Conservation (phyloP, 805 yeast genomes). For the Peterozyma xylosa region DNA sequence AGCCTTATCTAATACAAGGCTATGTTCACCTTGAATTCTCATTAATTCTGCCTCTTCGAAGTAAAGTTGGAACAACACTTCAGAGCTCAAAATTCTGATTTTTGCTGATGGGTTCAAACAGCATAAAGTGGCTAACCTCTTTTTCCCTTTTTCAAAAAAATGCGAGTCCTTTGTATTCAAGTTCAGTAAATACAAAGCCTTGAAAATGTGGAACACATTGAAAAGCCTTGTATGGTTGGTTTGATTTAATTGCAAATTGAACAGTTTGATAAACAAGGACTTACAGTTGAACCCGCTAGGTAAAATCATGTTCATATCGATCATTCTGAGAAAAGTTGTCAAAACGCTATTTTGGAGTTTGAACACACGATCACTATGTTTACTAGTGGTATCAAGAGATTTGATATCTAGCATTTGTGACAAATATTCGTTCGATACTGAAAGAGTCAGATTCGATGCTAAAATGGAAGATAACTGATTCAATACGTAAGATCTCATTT, state of each 20-base stretch:
- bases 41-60: too few species aligned
- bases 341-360: slow-evolving; percentile 18
- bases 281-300: slow-evolving; percentile 22
- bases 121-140: background rate
- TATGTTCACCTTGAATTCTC: too few species aligned
- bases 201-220: slow-evolving; percentile 35
- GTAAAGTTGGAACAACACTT: too few species aligned
- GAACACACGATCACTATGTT: slow-evolving; percentile 9
- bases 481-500: slow-evolving; percentile 11
- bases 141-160: slow-evolving; percentile 5
- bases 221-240: slow-evolving; percentile 28
- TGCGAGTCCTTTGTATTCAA: background rate
- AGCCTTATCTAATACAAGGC: too few species aligned
- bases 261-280: slow-evolving; percentile 37
- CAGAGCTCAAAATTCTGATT: too few species aligned
- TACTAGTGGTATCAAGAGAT: background rate
- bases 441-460: slow-evolving; percentile 13
- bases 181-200: slow-evolving; percentile 21
- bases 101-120: too few species aligned
- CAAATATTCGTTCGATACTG: background rate
- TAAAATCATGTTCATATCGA: slow-evolving; percentile 28
- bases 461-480: slow-evolving; percentile 19
- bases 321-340: slow-evolving; percentile 25
- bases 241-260: slow-evolving; percentile 50
- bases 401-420: background rate